Percentiles rank a stretch among this genome's conserved stretches.
These are phyloP conservation scores for Paracamarosporium sp. DNA, from an alignment of 2,329 filamentous ascomycete genomes.

Conservation along the genomic window DNA sequence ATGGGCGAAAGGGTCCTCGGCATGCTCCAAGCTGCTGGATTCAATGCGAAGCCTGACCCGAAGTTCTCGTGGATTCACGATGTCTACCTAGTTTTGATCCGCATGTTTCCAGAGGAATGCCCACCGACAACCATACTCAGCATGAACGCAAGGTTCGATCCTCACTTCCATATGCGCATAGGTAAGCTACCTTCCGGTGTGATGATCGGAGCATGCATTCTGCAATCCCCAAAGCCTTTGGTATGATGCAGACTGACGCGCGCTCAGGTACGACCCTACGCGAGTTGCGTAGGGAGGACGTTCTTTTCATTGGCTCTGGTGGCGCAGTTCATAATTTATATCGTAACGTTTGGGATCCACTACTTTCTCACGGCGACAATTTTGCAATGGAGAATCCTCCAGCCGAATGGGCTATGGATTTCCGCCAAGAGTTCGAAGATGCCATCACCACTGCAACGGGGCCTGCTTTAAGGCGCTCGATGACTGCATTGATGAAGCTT, in stretches of 20 bases:
- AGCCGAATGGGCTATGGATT: constrained; percentile 67
- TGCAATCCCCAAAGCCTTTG: too few relatives aligned
- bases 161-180: constrained; percentile 63
- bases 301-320: constrained; percentile 66
- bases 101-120: constrained; percentile 70
- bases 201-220: too few relatives aligned
- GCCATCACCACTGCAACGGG: constrained; percentile 60
- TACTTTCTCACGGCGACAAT: constrained; percentile 67
- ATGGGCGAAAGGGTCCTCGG: too few relatives aligned
- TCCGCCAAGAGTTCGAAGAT: constrained; percentile 69
- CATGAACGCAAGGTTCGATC: constrained; percentile 63
- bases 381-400: constrained; percentile 67
- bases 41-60: constrained; percentile 60
- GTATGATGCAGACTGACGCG: too few relatives aligned
- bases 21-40: too few relatives aligned
- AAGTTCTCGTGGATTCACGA: constrained; percentile 76
- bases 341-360: constrained; percentile 69
- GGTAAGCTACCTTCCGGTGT: too few relatives aligned
- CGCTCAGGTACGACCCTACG: constrained; percentile 64
- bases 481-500: constrained; percentile 72
- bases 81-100: constrained; percentile 71
- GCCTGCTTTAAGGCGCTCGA: constrained; percentile 55
- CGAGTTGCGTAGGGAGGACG: constrained; percentile 60
- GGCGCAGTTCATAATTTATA: constrained; percentile 75
- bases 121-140: constrained; percentile 69